Conservation (phyloP, 2,329 filamentous ascomycete genomes). For the Fusarium verrucosum region DNA sequence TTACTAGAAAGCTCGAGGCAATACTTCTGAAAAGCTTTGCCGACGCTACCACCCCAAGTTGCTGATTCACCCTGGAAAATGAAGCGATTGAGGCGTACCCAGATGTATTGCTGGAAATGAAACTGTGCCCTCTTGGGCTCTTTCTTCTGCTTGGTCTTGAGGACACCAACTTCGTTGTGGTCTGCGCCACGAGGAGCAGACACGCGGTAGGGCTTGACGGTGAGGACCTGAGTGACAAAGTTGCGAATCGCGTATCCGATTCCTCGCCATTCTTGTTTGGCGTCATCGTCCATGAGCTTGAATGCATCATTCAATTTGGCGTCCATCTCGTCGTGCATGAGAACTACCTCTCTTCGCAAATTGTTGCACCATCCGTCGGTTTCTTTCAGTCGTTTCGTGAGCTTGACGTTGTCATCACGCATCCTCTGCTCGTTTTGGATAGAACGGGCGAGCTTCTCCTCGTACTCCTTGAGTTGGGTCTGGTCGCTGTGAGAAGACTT, state of each 20-base stretch:
- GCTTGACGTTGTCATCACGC: not conserved
- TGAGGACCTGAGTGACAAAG: slow-evolving; percentile 13
- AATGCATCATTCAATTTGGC: not conserved
- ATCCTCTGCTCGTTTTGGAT: not conserved
- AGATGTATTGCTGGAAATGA: slow-evolving; percentile 19
- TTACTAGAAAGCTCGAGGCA: slow-evolving; percentile 24
- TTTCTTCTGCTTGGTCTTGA: slow-evolving; percentile 16
- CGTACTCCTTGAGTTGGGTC: not conserved
- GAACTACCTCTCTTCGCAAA: not conserved
- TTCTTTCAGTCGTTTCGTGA: not conserved
- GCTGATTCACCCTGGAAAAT: slow-evolving; percentile 8
- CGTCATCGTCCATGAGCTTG: slow-evolving; percentile 21
- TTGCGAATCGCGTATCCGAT: slow-evolving; percentile 6
- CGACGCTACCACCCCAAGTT: slow-evolving; percentile 17
- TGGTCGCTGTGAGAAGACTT: not conserved
- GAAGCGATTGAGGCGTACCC: not conserved
- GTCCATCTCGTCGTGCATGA: not conserved
- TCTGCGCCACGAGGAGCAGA: not conserved
- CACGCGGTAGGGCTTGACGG: not conserved
- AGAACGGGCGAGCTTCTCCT: not conserved
- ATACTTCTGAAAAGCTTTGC: slow-evolving; percentile 14
- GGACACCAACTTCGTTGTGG: not conserved
- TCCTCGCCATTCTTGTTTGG: not conserved
- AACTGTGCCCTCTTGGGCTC: not conserved
- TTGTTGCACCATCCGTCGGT: not conserved